These are phyloP conservation scores for Schizosaccharomyces cryophilus DNA, from an alignment of 805 yeast species.

Conservation along the genomic window DNA sequence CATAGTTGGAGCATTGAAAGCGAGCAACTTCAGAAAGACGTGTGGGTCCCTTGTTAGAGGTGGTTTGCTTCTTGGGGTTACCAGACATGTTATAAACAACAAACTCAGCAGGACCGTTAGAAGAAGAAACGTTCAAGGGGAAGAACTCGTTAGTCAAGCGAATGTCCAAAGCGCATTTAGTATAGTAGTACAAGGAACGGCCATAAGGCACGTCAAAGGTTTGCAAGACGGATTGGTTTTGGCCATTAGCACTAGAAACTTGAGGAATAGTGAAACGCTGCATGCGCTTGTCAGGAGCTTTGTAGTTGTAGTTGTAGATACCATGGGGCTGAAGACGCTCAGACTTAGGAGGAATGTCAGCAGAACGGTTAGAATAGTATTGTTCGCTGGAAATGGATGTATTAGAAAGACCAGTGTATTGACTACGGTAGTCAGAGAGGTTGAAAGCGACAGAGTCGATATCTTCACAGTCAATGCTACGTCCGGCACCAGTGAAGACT, in stretches of 20 bases:
- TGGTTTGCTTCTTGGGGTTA: neutral
- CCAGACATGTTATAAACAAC: neutral
- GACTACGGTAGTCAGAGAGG: neutral
- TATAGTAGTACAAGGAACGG: neutral
- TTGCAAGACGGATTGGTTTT: neutral
- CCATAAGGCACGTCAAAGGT: neutral
- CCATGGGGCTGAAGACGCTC: neutral
- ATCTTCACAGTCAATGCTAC: neutral
- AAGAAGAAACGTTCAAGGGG: neutral
- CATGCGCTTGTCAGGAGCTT: neutral
- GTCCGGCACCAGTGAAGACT: neutral
- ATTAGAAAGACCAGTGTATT: neutral
- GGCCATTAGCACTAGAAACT: neutral
- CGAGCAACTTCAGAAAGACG: neutral
- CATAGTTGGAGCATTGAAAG: neutral
- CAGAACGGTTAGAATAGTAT: neutral
- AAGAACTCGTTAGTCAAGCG: neutral
- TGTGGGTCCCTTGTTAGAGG: neutral
- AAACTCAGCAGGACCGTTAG: neutral
- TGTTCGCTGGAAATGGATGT: neutral
- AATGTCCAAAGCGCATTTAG: neutral
- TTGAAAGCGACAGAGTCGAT: neutral
- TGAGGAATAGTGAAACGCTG: neutral
- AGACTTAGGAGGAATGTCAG: slow-evolving; percentile 1
- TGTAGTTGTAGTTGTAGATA: neutral